Percentiles rank a stretch among this genome's conserved stretches.
Conservation (phyloP, 2,329 filamentous ascomycete species). For the Pseudogymnoascus sp. region DNA sequence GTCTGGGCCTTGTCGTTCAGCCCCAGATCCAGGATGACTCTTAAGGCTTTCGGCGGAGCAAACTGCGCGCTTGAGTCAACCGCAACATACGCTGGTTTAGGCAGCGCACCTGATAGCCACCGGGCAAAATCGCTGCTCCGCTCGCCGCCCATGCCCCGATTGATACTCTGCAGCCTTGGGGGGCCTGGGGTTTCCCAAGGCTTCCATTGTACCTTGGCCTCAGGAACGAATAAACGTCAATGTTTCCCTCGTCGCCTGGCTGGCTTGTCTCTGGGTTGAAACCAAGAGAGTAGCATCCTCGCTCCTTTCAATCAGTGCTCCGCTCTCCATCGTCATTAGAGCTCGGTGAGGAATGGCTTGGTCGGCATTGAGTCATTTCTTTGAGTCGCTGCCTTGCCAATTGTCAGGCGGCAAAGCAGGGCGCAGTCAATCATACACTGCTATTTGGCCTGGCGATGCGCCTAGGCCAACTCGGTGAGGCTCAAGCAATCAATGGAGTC, state of each 20-base stretch:
- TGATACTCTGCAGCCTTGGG: conserved; percentile 7
- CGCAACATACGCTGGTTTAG: conserved; percentile 1
- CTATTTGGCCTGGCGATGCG: conserved; percentile 2
- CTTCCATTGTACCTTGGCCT: conserved; percentile 5
- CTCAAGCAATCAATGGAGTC: conserved; percentile 6
- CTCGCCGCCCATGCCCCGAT: conserved; percentile 6
- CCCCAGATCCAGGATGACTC: conserved; percentile 2
- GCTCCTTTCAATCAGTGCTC: background rate
- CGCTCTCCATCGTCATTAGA: background rate
- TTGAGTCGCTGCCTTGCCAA: conserved; percentile 7
- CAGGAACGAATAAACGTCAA: conserved; percentile 8
- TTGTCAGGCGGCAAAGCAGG: background rate
- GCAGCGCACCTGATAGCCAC: conserved; percentile 4
- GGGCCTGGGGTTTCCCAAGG: background rate
- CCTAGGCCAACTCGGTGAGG: conserved; percentile 1
- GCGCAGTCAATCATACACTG: background rate
- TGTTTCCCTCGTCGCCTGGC: conserved; percentile 5
- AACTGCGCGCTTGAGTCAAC: conserved; percentile 8
- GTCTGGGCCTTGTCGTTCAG: background rate
- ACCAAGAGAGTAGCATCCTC: conserved; percentile 6
- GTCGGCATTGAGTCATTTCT: conserved; percentile 6
- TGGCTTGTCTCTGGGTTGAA: conserved; percentile 4
- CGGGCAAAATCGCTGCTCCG: background rate
- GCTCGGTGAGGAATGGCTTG: background rate
- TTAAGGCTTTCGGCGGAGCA: conserved; percentile 1